Conservation (phyloP, 192 early-diverging fungal genomes). For the Coemansia reversa region DNA sequence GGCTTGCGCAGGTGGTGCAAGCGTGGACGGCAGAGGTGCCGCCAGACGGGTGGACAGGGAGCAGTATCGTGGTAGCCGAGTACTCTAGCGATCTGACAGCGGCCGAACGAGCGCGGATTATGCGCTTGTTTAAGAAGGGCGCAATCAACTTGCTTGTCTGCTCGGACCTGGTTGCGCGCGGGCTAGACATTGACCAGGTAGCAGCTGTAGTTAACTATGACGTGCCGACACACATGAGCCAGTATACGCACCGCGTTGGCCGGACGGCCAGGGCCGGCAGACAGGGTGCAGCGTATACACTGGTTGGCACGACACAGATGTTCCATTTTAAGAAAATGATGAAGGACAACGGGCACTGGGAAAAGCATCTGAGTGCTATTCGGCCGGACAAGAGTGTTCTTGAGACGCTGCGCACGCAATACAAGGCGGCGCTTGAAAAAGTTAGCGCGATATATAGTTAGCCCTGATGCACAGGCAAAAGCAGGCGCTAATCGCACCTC, state of each 20-base stretch:
- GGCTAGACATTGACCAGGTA: slow-evolving; percentile 83
- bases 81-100: slow-evolving; percentile 73
- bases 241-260: slow-evolving; percentile 92
- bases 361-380: slow-evolving; percentile 54
- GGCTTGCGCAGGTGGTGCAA: slow-evolving; percentile 70
- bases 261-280: slow-evolving; percentile 88
- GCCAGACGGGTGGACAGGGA: slow-evolving; percentile 15
- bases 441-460: slow-evolving; percentile 27
- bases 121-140: slow-evolving; percentile 67
- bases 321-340: slow-evolving; percentile 75
- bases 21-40: slow-evolving; percentile 55
- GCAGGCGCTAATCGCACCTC: not conserved
- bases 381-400: slow-evolving; percentile 54
- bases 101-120: slow-evolving; percentile 59
- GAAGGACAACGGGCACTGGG: slow-evolving; percentile 61
- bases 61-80: slow-evolving; percentile 57
- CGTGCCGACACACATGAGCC: slow-evolving; percentile 73
- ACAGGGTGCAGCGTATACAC: slow-evolving; percentile 73
- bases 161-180: slow-evolving; percentile 87
- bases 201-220: slow-evolving; percentile 85
- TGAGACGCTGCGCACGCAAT: slow-evolving; percentile 31
- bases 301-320: slow-evolving; percentile 68
- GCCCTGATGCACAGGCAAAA: not conserved
- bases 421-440: slow-evolving; percentile 29
- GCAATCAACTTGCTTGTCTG: slow-evolving; percentile 72